phyloP scores from a whole-genome alignment of 768 basidiomycete species.

The Trametes elegans region DNA sequence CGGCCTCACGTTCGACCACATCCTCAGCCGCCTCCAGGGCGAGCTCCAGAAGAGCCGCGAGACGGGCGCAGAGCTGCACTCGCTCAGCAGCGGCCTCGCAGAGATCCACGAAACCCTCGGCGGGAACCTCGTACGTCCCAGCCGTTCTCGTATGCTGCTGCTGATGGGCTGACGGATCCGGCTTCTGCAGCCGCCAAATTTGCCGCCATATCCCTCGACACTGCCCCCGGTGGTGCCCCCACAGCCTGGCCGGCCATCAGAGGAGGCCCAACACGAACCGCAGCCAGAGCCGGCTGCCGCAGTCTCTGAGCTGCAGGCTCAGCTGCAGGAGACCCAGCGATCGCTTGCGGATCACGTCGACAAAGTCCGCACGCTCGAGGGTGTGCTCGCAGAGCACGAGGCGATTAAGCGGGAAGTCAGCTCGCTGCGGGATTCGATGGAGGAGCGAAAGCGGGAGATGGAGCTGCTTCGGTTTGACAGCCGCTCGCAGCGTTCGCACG shows the following conservation, averaged over 20 bases:
- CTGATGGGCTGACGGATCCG: too few species aligned
- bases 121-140: constrained; percentile 67
- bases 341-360: constrained; percentile 77
- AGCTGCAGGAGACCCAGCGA: constrained; percentile 81
- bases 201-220: constrained; percentile 60
- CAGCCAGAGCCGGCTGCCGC: constrained; percentile 32
- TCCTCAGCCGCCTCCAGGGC: constrained; percentile 81
- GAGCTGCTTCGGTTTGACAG: constrained; percentile 34
- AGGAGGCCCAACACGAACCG: constrained; percentile 20
- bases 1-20: constrained; percentile 90
- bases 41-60: constrained; percentile 97
- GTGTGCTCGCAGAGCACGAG: constrained; percentile 81
- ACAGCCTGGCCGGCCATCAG: constrained; percentile 21
- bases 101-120: constrained; percentile 93
- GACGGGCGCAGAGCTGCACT: constrained; percentile 82
- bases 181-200: constrained; percentile 49
- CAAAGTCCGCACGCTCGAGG: constrained; percentile 81
- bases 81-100: constrained; percentile 72
- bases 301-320: constrained; percentile 69
- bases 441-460: constrained; percentile 56
- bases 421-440: constrained; percentile 68
- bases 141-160: neutral
- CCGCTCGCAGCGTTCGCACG: constrained; percentile 21
- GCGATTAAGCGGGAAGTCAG: constrained; percentile 75
- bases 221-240: constrained; percentile 59